A percentile compares a stretch with the other conserved stretches of the same genome.
phyloP scores from a whole-genome alignment of 2,329 filamentous ascomycete species.

The Helminthosporium solani region DNA sequence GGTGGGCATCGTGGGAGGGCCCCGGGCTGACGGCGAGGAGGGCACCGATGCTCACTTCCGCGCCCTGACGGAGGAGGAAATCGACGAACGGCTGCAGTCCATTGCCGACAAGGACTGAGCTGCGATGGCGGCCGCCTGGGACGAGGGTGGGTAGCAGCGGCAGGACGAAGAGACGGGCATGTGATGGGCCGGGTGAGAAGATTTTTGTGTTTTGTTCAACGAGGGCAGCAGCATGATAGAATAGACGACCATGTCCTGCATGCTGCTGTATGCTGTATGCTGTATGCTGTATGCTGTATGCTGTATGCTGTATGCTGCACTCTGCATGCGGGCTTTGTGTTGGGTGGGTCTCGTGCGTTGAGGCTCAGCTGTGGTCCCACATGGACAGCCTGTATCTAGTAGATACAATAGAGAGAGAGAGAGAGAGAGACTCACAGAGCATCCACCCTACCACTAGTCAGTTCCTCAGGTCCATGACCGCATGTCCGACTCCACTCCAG shows the following conservation, averaged over 20 bases:
- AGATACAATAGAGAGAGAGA: too few relatives aligned
- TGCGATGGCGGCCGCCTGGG: slow-evolving; percentile 20
- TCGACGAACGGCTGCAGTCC: slow-evolving; percentile 95
- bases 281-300: too few relatives aligned
- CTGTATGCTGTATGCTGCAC: too few relatives aligned
- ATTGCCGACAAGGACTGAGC: slow-evolving; percentile 97
- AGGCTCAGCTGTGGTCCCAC: slow-evolving; percentile 36
- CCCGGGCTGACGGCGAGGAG: slow-evolving; percentile 77
- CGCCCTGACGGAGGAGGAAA: slow-evolving; percentile 92
- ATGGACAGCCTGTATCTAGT: slow-evolving; percentile 31
- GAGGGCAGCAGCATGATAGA: slow-evolving; percentile 34
- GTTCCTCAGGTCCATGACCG: slow-evolving; percentile 33
- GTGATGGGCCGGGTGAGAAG: slow-evolving; percentile 32
- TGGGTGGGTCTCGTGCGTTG: slow-evolving; percentile 24
- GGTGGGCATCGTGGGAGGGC: slow-evolving; percentile 93
- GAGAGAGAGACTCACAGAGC: too few relatives aligned
- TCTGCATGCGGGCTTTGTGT: slow-evolving; percentile 39
- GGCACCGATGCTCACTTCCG: slow-evolving; percentile 79
- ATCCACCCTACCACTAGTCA: too few relatives aligned
- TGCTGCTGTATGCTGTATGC: slow-evolving; percentile 4
- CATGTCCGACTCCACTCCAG: slow-evolving; percentile 31
- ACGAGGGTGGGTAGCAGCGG: slow-evolving; percentile 19
- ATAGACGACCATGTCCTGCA: slow-evolving; percentile 26
- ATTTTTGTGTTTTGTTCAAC: slow-evolving; percentile 15
- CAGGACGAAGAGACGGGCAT: slow-evolving; percentile 28